phyloP scores from a whole-genome alignment of 108 stramenopile species.

The Nitzschia inconspicua region DNA sequence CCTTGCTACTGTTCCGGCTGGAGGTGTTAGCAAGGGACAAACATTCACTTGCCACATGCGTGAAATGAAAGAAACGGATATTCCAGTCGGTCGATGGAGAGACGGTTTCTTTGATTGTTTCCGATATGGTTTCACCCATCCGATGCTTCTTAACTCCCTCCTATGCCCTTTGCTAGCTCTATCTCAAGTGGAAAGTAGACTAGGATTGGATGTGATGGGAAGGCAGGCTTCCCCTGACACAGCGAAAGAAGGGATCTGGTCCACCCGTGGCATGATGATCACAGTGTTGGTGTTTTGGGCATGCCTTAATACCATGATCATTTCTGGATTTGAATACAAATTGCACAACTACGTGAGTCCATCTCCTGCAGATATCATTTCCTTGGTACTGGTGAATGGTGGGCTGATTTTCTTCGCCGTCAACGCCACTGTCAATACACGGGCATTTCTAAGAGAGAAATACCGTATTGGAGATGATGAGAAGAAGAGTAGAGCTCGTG shows the following conservation, averaged over 20 bases:
- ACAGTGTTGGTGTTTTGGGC: slow-evolving; percentile 60
- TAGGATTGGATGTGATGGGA: slow-evolving; percentile 68
- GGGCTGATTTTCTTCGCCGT: slow-evolving; percentile 47
- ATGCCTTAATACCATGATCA: slow-evolving; percentile 48
- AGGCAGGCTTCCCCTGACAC: slow-evolving; percentile 18
- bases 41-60: slow-evolving; percentile 72
- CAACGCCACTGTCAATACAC: slow-evolving; percentile 48
- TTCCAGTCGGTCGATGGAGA: slow-evolving; percentile 55
- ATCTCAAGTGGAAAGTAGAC: slow-evolving; percentile 69
- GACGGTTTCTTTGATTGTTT: slow-evolving; percentile 48
- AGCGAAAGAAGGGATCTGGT: slow-evolving; percentile 31
- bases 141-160: slow-evolving; percentile 52
- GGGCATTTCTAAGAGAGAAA: slow-evolving; percentile 53
- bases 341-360: slow-evolving; percentile 21
- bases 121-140: slow-evolving; percentile 55
- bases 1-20: slow-evolving; percentile 67
- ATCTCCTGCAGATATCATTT: slow-evolving; percentile 33
- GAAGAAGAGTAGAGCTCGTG: slow-evolving; percentile 30
- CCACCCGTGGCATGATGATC: slow-evolving; percentile 52
- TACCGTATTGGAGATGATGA: slow-evolving; percentile 58
- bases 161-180: slow-evolving; percentile 69
- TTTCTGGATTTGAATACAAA: slow-evolving; percentile 41
- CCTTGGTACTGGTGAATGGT: slow-evolving; percentile 45
- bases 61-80: slow-evolving; percentile 42
- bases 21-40: slow-evolving; percentile 71